phyloP scores from a whole-genome alignment of 805 yeast species.

The Pichia rugopelliculosa region DNA sequence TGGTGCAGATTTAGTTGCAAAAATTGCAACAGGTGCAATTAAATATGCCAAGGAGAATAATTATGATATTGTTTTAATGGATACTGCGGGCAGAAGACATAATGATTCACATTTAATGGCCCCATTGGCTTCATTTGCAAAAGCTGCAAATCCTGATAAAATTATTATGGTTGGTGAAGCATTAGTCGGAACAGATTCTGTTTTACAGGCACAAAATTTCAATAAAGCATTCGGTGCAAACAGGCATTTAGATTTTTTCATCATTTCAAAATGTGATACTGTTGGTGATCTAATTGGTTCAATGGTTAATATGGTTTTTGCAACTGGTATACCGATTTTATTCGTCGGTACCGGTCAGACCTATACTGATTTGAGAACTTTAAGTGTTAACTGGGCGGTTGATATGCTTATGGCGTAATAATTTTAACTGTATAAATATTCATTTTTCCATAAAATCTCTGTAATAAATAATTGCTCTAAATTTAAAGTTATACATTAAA shows the following conservation, averaged over 20 bases:
- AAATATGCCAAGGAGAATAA: slow-evolving; percentile 61
- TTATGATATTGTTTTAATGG: slow-evolving; percentile 85
- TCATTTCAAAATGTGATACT: slow-evolving; percentile 91
- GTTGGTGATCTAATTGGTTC: slow-evolving; percentile 96
- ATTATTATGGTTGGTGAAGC: slow-evolving; percentile 99
- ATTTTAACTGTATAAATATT: no score
- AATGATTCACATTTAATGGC: slow-evolving; percentile 94
- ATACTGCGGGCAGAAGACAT: slow-evolving; percentile 97
- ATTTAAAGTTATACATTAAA: no score
- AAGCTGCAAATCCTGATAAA: slow-evolving; percentile 90
- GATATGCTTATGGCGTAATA: slow-evolving; percentile 63
- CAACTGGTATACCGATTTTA: slow-evolving; percentile 89
- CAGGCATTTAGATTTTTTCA: slow-evolving; percentile 79
- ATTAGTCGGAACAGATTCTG: slow-evolving; percentile 93
- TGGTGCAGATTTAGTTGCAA: slow-evolving; percentile 89
- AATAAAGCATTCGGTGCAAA: slow-evolving; percentile 86
- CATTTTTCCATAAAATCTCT: background rate
- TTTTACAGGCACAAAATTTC: slow-evolving; percentile 88
- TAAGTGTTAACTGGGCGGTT: slow-evolving; percentile 91
- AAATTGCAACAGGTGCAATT: slow-evolving; percentile 87
- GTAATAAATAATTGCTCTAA: background rate
- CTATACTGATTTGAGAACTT: slow-evolving; percentile 84
- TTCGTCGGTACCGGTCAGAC: slow-evolving; percentile 98
- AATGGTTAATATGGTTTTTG: slow-evolving; percentile 95
- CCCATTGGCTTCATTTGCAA: slow-evolving; percentile 89